Base-by-base conservation (phyloP, 1,139 yeast genomes). In the Suhomyces wounanorum region DNA sequence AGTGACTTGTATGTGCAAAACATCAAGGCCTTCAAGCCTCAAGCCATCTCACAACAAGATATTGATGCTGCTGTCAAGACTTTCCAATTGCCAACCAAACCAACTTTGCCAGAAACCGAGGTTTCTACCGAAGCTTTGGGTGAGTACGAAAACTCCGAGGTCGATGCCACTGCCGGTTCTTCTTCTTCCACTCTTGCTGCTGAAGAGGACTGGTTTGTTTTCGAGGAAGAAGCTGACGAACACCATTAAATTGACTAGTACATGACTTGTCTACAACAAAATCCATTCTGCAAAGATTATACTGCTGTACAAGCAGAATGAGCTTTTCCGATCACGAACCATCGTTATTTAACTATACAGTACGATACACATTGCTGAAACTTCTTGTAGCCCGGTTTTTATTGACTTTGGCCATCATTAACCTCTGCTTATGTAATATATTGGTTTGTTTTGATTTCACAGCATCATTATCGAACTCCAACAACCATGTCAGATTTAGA, bases 1-100 rank as follows among this genome's bases (percentile, higher is more conserved):
- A 83, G 90, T 70, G 97, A 92, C 60, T 82, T 92, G 62, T 94
- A 92, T 78, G 77, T 92, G 67, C 86, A 82, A 73, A 96, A 90
- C 73, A 79, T 94, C 75, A 89, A 86, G 78, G 84, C 84, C 55
- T 90, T 87, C 84, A 89, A 91, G 81, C 92, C 96, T 68, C 81
- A 86, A 57, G 85, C 92, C 56, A 68, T 85, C 56, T 74, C 89
- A 50, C 83, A 88, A 55, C 75, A 82, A 62, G 96, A 89, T 63
- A 85, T 92, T 54, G 90, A 85, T 67, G 84, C 85, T 57, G 82
- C 87, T 58, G 95, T 91, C 61, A 84, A 86, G 77, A 83, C 88
- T 62, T 91, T 96, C 89, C 73, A 80, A 55, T 79, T 84, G 60
- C 96, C 97, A 61, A 66, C 79, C 58, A 83, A 89, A 62, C 94